Percentiles rank a stretch among this genome's conserved stretches.
These are phyloP conservation scores for Aspergillus arachidicola DNA, from an alignment of 2,329 filamentous ascomycete genomes.

Conservation along the genomic window DNA sequence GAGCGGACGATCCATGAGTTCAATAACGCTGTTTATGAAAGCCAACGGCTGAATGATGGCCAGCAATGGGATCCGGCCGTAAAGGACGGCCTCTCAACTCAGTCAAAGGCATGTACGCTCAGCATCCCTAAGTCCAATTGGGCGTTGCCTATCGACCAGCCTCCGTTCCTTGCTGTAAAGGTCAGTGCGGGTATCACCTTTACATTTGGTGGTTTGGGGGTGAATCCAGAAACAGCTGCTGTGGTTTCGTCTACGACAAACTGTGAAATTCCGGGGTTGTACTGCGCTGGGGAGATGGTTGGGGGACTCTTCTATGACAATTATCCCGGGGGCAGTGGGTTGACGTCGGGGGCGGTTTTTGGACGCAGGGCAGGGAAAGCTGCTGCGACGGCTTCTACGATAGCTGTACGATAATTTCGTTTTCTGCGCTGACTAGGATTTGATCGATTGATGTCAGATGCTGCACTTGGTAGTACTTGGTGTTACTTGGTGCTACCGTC, in stretches of 20 bases:
- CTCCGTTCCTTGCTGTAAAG: conserved; percentile 65
- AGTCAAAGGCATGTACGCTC: conserved; percentile 50
- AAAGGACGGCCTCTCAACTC: conserved; percentile 65
- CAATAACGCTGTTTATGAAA: conserved; percentile 58
- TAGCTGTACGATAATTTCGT: background rate
- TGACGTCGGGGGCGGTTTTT: conserved; percentile 63
- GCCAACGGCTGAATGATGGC: conserved; percentile 49
- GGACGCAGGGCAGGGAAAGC: conserved; percentile 48
- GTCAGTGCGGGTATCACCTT: conserved; percentile 69
- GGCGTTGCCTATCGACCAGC: conserved; percentile 60
- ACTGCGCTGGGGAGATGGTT: conserved; percentile 67
- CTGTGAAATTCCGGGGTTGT: conserved; percentile 57
- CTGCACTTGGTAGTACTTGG: background rate
- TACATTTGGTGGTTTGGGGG: conserved; percentile 66
- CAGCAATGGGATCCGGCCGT: conserved; percentile 61
- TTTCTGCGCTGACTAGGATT: background rate
- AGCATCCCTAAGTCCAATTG: conserved; percentile 65
- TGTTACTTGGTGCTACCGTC: background rate
- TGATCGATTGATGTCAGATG: background rate
- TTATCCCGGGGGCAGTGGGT: conserved; percentile 64
- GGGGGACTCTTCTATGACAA: conserved; percentile 66
- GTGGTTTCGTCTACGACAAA: conserved; percentile 53
- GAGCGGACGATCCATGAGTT: conserved; percentile 57
- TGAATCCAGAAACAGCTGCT: conserved; percentile 57
- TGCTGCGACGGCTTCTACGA: conserved; percentile 25